phyloP scores from a whole-genome alignment of 1,139 yeast species.

The Arxiozyma bovina region DNA sequence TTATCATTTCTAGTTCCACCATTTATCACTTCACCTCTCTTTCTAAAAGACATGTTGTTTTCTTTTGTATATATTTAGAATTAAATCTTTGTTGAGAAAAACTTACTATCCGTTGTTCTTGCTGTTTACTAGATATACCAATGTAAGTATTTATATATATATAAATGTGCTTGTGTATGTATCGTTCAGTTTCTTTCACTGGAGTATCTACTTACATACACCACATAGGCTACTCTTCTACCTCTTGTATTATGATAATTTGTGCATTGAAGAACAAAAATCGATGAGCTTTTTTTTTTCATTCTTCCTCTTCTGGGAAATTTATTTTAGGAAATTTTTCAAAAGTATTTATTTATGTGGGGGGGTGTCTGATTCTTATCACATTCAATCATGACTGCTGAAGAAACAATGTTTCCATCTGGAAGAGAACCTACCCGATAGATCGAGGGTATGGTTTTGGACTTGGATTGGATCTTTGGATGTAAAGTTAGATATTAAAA shows the following conservation, averaged over 20 bases:
- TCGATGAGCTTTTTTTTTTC: slow-evolving; percentile 1
- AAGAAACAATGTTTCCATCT: background rate
- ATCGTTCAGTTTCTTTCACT: background rate
- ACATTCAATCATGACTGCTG: background rate
- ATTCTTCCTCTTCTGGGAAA: background rate
- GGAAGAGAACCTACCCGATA: background rate
- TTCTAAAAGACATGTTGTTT: slow-evolving; percentile 54
- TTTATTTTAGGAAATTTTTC: background rate
- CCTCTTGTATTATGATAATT: background rate
- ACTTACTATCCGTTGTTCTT: background rate
- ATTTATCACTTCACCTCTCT: slow-evolving; percentile 50
- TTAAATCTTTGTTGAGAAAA: background rate
- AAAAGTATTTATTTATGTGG: no score
- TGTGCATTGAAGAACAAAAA: background rate
- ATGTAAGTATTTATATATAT: no score
- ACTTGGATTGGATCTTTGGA: background rate
- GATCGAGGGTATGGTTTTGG: background rate
- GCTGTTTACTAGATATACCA: no score
- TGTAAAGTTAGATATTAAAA: background rate
- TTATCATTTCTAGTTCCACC: slow-evolving; percentile 8
- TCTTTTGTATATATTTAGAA: background rate
- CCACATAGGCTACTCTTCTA: background rate
- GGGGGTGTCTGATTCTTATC: background rate
- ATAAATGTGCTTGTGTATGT: no score
- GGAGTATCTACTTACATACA: no score